Evolutionary conservation across 1,284 basidiomycete genomes (phyloP).

Genomic region (Athelia psychrophila): DNA sequence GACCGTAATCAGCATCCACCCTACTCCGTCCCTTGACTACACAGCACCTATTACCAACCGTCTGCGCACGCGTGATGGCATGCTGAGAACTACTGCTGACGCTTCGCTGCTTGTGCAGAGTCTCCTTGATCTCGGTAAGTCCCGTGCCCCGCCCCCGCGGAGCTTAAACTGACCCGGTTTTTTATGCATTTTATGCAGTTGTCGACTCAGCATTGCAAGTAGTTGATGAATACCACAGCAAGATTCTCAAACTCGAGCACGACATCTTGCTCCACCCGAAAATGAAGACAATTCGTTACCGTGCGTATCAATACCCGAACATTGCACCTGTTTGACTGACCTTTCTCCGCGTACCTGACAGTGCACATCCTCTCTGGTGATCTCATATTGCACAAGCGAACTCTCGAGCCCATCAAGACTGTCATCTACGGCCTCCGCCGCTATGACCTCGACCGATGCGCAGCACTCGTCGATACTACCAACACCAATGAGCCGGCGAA

Average conservation of each 20-base stretch:
- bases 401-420: constrained; percentile 64
- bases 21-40: constrained; percentile 42
- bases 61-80: constrained; percentile 53
- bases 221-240: constrained; percentile 61
- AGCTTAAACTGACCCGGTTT: neutral
- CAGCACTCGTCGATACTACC: constrained; percentile 46
- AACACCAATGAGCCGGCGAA: constrained; percentile 23
- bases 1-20: constrained; percentile 59
- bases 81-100: constrained; percentile 57
- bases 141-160: neutral
- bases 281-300: constrained; percentile 52
- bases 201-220: constrained; percentile 68
- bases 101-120: constrained; percentile 60
- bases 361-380: constrained; percentile 75
- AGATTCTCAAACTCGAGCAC: constrained; percentile 59
- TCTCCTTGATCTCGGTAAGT: constrained; percentile 58
- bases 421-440: constrained; percentile 62
- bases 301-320: constrained; percentile 28
- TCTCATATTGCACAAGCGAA: constrained; percentile 65
- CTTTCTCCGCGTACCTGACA: constrained; percentile 17
- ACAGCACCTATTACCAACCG: constrained; percentile 55
- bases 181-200: constrained; percentile 35
- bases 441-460: constrained; percentile 63
- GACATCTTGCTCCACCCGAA: constrained; percentile 55
- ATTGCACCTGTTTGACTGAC: neutral